These are phyloP conservation scores for Leccinum obscurum DNA, from an alignment of 768 basidiomycete genomes.

Conservation along the genomic window DNA sequence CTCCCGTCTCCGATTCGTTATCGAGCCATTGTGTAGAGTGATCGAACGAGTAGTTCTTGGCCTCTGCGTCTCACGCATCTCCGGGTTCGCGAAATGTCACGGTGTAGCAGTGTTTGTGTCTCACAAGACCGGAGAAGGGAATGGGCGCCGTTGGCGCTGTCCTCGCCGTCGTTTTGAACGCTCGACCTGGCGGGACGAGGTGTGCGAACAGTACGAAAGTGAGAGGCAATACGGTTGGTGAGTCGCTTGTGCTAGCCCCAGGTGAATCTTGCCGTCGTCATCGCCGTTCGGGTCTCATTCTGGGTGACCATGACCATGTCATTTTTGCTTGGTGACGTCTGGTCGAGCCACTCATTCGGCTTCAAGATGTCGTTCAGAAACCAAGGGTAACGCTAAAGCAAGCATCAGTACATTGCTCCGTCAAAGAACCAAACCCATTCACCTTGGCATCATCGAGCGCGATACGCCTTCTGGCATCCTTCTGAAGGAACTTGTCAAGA, in stretches of 20 bases:
- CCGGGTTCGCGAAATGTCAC: slow-evolving; percentile 12
- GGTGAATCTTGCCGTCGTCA: slow-evolving; percentile 63
- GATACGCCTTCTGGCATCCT: slow-evolving; percentile 73
- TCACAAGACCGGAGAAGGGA: slow-evolving; percentile 28
- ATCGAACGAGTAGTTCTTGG: slow-evolving; percentile 22
- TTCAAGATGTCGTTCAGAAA: slow-evolving; percentile 66
- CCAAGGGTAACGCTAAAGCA: slow-evolving; percentile 59
- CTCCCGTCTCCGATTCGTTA: slow-evolving; percentile 27
- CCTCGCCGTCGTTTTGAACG: slow-evolving; percentile 20
- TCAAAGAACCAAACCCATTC: slow-evolving; percentile 16
- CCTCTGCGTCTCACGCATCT: slow-evolving; percentile 30
- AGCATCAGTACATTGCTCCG: slow-evolving; percentile 1
- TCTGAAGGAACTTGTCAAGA: slow-evolving; percentile 76
- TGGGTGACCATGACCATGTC: slow-evolving; percentile 62
- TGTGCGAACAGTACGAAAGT: slow-evolving; percentile 46
- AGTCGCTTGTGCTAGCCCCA: slow-evolving; percentile 55
- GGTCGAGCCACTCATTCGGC: slow-evolving; percentile 67
- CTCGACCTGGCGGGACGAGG: slow-evolving; percentile 18
- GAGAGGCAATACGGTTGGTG: slow-evolving; percentile 45
- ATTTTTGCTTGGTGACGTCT: slow-evolving; percentile 52
- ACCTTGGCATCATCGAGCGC: slow-evolving; percentile 85
- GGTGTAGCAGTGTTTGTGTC: slow-evolving; percentile 21
- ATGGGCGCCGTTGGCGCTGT: slow-evolving; percentile 28
- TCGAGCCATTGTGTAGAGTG: slow-evolving; percentile 22
- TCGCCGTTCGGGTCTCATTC: slow-evolving; percentile 75